phyloP scores from a whole-genome alignment of 495 filamentous ascomycete genomes.

The Podospora conica region DNA sequence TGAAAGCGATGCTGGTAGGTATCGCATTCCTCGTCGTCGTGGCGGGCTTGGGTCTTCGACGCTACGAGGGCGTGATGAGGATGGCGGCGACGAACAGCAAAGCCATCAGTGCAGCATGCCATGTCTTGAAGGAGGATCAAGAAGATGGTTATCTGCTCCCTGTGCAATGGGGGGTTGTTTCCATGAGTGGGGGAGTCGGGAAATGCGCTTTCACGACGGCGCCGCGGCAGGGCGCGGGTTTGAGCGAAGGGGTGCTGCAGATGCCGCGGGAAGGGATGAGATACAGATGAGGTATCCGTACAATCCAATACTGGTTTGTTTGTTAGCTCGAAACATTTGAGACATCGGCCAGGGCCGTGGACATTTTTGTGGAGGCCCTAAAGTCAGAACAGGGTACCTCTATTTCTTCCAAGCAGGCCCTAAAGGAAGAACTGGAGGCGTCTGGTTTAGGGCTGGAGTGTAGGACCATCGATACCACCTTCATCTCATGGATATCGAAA shows the following conservation, averaged over 20 bases:
- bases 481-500: no score
- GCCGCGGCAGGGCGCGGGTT: background rate
- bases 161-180: slow-evolving; percentile 5
- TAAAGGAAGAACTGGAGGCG: no score
- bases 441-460: no score
- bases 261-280: background rate
- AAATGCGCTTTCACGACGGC: slow-evolving; percentile 4
- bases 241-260: no score
- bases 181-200: background rate
- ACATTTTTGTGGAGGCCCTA: no score
- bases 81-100: slow-evolving; percentile 18
- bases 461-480: no score
- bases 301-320: no score
- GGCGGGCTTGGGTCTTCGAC: slow-evolving; percentile 9
- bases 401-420: no score
- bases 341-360: no score
- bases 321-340: no score
- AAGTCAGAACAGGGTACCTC: no score
- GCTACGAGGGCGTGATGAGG: slow-evolving; percentile 18
- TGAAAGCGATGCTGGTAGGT: background rate
- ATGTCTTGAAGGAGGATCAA: slow-evolving; percentile 9
- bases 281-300: no score
- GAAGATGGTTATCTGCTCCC: slow-evolving; percentile 10
- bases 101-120: slow-evolving; percentile 22
- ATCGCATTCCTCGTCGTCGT: background rate